Evolutionary conservation across 768 basidiomycete species (phyloP), one percentile per base, ranked within the genome.

Genomic region (Naganishia randhawae): DNA sequence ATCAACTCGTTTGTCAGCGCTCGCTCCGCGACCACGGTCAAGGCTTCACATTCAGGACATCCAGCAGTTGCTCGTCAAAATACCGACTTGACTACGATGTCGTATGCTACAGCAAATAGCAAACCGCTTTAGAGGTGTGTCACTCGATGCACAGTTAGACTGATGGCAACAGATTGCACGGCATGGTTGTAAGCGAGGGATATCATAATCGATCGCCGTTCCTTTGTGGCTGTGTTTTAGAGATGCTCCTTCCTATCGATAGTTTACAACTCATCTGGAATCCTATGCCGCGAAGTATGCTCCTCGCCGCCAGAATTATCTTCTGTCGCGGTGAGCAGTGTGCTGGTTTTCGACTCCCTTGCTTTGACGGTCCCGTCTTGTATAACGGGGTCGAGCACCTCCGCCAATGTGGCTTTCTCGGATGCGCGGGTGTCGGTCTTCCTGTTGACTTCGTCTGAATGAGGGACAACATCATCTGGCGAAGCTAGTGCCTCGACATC

Each of bases 401-500:
- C 53, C 5, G 53, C 22, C 33, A 8, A 14, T 55, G 2, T 39
- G 3, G 16, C 37, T 6, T 25, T 11, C 10, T 13, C 33, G 13
- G 22, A 25, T 2, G 37, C 22, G n/a, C 13, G 14, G n/a, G 4
- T 48, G 1, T 48, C 45, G 45, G 7, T 22, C 45, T 48, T 48
- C n/a, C 7, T n/a, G 19, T n/a, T 48, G 11, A 5, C 45, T n/a
- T n/a, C n/a, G 45, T 22, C 45, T 48, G 63, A 25, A 10, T 27
- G 29, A 9, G 22, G 19, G 45, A 45, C 31, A 1, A 7, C 57
- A 16, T 61, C 41, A 45, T 64, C 45, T 9, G 63, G 45, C 32
- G 45, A 19, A 9, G 63, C 63, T 27, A 64, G 27, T 5, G 19
- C 63, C 17, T 64, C 63, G 8, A 64, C 50, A 25, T 64, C 63